These are phyloP conservation scores for Knufia petricola DNA, from an alignment of 2,329 filamentous ascomycete species.

Conservation along the genomic window DNA sequence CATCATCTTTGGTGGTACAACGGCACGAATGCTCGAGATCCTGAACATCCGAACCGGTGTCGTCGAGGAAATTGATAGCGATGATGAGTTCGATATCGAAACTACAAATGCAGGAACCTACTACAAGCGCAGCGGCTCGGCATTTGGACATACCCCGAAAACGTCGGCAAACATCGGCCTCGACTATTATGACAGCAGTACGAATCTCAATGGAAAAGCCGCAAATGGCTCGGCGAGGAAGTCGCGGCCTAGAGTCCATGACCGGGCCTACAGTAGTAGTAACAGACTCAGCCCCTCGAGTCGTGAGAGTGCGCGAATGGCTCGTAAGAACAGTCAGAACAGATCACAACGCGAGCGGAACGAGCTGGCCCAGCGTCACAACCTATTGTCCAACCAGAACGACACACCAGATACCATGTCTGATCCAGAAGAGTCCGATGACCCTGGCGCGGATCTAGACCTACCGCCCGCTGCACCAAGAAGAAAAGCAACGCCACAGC, in stretches of 20 bases:
- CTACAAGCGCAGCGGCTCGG: conserved; percentile 64
- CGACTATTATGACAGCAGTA: conserved; percentile 36
- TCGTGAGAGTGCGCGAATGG: conserved; percentile 13
- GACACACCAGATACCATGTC: conserved; percentile 31
- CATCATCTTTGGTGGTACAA: conserved; percentile 97
- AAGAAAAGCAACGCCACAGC: conserved; percentile 33
- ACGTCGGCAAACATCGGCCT: conserved; percentile 50
- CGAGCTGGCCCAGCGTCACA: conserved; percentile 36
- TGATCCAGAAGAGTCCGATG: conserved; percentile 37
- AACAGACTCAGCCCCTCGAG: conserved; percentile 44
- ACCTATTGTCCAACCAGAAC: conserved; percentile 43
- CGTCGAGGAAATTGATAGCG: conserved; percentile 91
- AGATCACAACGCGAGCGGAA: conserved; percentile 37
- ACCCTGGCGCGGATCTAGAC: conserved; percentile 43
- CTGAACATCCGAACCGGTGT: conserved; percentile 93
- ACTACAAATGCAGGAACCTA: conserved; percentile 61
- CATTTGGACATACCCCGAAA: conserved; percentile 67
- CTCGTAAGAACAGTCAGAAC: conserved; percentile 42
- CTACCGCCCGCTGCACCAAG: conserved; percentile 46
- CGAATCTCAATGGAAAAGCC: conserved; percentile 21
- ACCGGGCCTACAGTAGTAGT: conserved; percentile 47
- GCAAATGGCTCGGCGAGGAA: conserved; percentile 22
- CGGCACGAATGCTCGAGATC: conserved; percentile 94
- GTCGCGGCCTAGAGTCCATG: conserved; percentile 6
- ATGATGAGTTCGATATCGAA: conserved; percentile 98